Conservation (phyloP, 371 early-diverging fungal genomes). For the Haplosporangium sp. region DNA sequence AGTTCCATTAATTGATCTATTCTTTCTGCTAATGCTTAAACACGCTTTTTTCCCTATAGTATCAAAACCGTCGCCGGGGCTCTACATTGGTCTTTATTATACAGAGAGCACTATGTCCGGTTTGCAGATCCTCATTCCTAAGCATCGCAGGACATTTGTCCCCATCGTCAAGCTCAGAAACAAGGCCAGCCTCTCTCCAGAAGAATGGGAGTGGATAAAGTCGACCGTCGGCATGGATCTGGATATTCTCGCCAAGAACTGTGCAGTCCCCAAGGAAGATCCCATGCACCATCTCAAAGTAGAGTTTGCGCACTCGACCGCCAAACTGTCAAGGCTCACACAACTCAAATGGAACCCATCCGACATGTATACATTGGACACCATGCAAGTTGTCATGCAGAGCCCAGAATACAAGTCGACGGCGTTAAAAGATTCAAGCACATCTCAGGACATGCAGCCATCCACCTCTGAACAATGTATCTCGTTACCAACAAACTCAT, state of each 20-base stretch:
- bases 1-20: no score
- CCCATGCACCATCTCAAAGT: slow-evolving; percentile 51
- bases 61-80: slow-evolving; percentile 55
- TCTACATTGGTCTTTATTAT: slow-evolving; percentile 57
- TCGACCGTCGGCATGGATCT: slow-evolving; percentile 28
- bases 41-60: slow-evolving; percentile 7
- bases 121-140: slow-evolving; percentile 55
- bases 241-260: slow-evolving; percentile 40
- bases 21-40: neutral
- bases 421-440: neutral
- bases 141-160: slow-evolving; percentile 50
- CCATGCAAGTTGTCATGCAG: slow-evolving; percentile 23
- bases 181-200: slow-evolving; percentile 20
- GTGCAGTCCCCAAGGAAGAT: slow-evolving; percentile 40
- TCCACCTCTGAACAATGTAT: neutral
- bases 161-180: slow-evolving; percentile 56
- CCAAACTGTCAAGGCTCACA: slow-evolving; percentile 30
- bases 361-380: slow-evolving; percentile 43
- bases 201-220: slow-evolving; percentile 46
- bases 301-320: slow-evolving; percentile 38
- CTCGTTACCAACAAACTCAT: neutral
- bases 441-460: slow-evolving; percentile 4
- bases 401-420: neutral
- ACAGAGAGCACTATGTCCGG: slow-evolving; percentile 57
- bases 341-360: slow-evolving; percentile 43